phyloP scores from a whole-genome alignment of 208 protist genomes.

The Wallacemonas collosoma region DNA sequence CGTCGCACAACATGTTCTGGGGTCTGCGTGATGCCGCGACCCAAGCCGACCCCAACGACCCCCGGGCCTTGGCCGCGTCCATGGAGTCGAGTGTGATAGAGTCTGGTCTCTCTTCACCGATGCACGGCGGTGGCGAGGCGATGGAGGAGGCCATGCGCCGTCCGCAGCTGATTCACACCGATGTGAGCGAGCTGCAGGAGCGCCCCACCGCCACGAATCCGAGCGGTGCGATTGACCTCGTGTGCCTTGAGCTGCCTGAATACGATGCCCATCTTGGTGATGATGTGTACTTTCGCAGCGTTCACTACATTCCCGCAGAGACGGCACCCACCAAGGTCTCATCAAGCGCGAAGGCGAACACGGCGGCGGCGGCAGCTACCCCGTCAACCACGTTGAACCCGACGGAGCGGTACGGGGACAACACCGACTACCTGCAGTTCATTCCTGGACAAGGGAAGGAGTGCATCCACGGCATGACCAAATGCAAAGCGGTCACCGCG shows the following conservation, averaged over 20 bases:
- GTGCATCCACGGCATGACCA: slow-evolving; percentile 83
- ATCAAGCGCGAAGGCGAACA: not conserved
- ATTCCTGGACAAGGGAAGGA: slow-evolving; percentile 68
- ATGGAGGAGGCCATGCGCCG: slow-evolving; percentile 69
- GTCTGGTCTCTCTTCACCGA: slow-evolving; percentile 19
- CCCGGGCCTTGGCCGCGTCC: slow-evolving; percentile 4
- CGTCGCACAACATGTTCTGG: slow-evolving; percentile 81
- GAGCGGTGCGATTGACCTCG: slow-evolving; percentile 50
- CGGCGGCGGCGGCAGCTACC: not conserved
- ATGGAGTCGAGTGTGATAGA: slow-evolving; percentile 19
- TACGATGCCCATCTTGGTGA: slow-evolving; percentile 63
- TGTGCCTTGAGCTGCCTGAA: slow-evolving; percentile 83
- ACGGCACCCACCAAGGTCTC: not conserved
- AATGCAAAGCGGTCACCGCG: slow-evolving; percentile 75
- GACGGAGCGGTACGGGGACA: slow-evolving; percentile 16
- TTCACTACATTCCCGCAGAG: slow-evolving; percentile 67
- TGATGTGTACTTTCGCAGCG: slow-evolving; percentile 87
- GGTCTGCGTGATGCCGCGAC: slow-evolving; percentile 35
- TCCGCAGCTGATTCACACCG: slow-evolving; percentile 73
- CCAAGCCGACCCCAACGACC: not conserved
- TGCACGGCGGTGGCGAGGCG: slow-evolving; percentile 35
- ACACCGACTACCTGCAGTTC: slow-evolving; percentile 61
- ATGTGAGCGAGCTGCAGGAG: slow-evolving; percentile 62
- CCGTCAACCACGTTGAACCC: not conserved
- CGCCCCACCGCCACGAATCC: slow-evolving; percentile 27